Conservation (phyloP, 257 asterid species). For the Linaria vulgaris region DNA sequence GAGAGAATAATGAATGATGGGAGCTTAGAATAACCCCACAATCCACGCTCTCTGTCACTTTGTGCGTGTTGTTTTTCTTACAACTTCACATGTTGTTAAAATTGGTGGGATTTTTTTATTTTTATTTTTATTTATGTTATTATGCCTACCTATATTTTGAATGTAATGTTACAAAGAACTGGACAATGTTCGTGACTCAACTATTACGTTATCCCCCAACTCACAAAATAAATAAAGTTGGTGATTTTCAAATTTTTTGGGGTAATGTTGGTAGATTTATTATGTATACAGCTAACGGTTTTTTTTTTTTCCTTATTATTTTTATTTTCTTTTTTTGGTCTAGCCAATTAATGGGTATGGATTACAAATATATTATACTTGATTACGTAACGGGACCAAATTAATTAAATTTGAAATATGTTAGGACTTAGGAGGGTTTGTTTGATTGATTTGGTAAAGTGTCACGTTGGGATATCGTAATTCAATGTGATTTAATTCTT, state of each 20-base stretch:
- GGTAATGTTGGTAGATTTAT: background rate
- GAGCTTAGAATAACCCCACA: conserved; percentile 38
- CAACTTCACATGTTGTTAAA: background rate
- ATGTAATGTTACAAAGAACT: conserved; percentile 32
- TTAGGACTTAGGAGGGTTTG: too few relatives aligned
- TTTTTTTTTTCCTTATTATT: too few relatives aligned
- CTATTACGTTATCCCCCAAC: conserved; percentile 27
- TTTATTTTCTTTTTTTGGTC: too few relatives aligned
- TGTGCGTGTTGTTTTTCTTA: background rate
- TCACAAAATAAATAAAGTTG: conserved; percentile 11
- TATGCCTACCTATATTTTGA: too few relatives aligned
- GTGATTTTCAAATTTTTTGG: conserved; percentile 22
- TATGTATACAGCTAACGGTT: too few relatives aligned
- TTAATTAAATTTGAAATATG: background rate
- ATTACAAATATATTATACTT: too few relatives aligned
- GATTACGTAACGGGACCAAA: too few relatives aligned
- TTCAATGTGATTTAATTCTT: background rate
- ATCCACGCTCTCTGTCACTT: conserved; percentile 47
- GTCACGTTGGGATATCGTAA: too few relatives aligned
- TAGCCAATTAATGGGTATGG: too few relatives aligned
- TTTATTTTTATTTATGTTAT: background rate
- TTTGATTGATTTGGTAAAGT: too few relatives aligned
- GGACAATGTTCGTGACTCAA: conserved; percentile 66
- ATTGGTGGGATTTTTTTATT: background rate
- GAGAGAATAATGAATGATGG: conserved; percentile 60